Evolutionary conservation across 257 asterid species (phyloP).

Genomic region (Petunia axillaris): DNA sequence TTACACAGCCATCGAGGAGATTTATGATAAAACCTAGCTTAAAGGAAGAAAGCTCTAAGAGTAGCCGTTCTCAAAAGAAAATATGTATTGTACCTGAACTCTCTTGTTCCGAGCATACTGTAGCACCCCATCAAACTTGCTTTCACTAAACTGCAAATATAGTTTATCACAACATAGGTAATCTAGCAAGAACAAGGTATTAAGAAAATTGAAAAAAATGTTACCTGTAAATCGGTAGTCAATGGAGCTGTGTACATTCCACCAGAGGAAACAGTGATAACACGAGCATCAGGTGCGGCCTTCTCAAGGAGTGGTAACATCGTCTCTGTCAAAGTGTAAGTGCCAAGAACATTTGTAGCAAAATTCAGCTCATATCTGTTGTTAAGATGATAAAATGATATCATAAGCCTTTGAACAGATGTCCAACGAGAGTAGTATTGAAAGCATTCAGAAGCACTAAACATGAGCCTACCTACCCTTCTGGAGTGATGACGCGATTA

Average conservation of each 20-base stretch:
- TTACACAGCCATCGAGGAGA: no score
- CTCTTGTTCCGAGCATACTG: slow-evolving; percentile 96
- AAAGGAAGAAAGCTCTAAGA: background rate
- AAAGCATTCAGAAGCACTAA: slow-evolving; percentile 1
- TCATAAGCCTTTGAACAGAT: background rate
- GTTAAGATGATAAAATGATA: background rate
- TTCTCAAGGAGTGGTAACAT: slow-evolving; percentile 85
- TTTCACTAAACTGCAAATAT: slow-evolving; percentile 58
- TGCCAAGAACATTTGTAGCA: slow-evolving; percentile 87
- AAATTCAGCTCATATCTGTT: slow-evolving; percentile 81
- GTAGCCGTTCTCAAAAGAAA: background rate
- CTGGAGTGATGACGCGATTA: slow-evolving; percentile 56
- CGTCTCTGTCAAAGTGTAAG: slow-evolving; percentile 73
- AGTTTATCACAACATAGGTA: slow-evolving; percentile 22
- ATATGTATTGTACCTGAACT: slow-evolving; percentile 60
- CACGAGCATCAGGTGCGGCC: slow-evolving; percentile 96
- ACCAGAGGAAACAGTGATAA: slow-evolving; percentile 87
- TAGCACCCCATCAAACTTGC: slow-evolving; percentile 68
- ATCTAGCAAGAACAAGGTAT: slow-evolving; percentile 3
- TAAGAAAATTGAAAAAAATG: background rate
- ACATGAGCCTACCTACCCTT: slow-evolving; percentile 67
- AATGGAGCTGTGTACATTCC: slow-evolving; percentile 96
- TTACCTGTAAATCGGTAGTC: slow-evolving; percentile 71
- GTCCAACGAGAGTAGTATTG: background rate
- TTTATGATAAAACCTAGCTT: background rate